These are phyloP conservation scores for Wakefieldia striispora DNA, from an alignment of 768 basidiomycete species.

Conservation along the genomic window DNA sequence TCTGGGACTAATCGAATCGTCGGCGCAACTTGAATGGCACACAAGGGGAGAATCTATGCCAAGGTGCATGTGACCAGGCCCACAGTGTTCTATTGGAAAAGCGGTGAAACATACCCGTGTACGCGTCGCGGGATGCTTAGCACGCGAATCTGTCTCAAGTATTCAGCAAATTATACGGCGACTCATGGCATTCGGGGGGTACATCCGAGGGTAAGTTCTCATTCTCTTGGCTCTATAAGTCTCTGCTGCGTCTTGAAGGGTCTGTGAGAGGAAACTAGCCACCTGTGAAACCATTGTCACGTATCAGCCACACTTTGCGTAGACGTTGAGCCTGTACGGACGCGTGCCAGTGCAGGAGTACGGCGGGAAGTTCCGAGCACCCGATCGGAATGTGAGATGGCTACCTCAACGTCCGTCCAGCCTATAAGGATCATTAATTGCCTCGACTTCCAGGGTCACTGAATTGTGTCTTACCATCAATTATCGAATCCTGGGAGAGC, in stretches of 20 bases:
- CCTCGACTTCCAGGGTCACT: constrained; percentile 14
- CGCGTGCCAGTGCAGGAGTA: constrained; percentile 29
- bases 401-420: constrained; percentile 32
- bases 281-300: constrained; percentile 13
- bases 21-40: constrained; percentile 30
- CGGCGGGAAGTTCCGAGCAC: constrained; percentile 42
- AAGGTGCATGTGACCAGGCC: constrained; percentile 17
- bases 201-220: constrained; percentile 14
- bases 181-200: constrained; percentile 21
- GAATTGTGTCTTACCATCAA: constrained; percentile 39
- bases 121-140: constrained; percentile 24
- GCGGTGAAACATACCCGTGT: constrained; percentile 33
- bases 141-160: constrained; percentile 24
- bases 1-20: constrained; percentile 29
- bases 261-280: constrained; percentile 25
- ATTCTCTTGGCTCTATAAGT: constrained; percentile 6
- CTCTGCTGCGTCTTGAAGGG: constrained; percentile 31
- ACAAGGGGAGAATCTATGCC: constrained; percentile 33
- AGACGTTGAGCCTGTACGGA: constrained; percentile 14
- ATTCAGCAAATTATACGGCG: constrained; percentile 25
- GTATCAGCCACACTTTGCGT: not conserved
- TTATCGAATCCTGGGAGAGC: constrained; percentile 33
- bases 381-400: constrained; percentile 41
- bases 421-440: constrained; percentile 19
- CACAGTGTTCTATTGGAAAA: constrained; percentile 16